phyloP scores from a whole-genome alignment of 192 early-diverging fungal genomes.

The Podila epigama region DNA sequence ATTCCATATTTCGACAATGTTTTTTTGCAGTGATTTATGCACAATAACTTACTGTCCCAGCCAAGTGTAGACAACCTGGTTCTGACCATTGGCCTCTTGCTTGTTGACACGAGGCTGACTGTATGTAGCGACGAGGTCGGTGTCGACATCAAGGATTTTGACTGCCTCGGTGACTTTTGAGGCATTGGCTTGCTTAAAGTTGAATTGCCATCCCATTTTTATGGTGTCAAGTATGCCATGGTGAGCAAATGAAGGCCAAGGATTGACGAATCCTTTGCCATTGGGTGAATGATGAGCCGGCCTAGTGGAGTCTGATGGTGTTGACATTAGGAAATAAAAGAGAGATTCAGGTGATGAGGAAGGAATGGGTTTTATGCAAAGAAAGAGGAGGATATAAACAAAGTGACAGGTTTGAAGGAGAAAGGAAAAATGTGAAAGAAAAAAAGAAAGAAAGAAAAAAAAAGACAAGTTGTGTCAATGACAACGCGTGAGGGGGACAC shows the following conservation, averaged over 20 bases:
- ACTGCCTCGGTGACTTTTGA: slow-evolving; percentile 4
- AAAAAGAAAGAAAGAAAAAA: neutral
- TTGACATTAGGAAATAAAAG: neutral
- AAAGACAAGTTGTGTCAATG: neutral
- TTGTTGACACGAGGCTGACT: slow-evolving; percentile 13
- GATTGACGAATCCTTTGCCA: slow-evolving; percentile 70
- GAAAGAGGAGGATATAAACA: neutral
- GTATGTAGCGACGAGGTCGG: slow-evolving; percentile 17
- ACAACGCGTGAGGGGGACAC: too few relatives aligned
- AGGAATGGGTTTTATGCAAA: neutral
- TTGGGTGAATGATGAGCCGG: slow-evolving; percentile 56
- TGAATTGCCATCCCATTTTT: slow-evolving; percentile 8
- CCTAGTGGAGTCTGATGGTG: neutral
- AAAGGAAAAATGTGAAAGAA: neutral
- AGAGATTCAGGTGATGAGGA: neutral
- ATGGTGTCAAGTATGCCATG: slow-evolving; percentile 17
- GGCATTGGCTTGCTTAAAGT: slow-evolving; percentile 9
- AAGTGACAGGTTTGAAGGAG: neutral
- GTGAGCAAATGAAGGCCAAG: slow-evolving; percentile 63
- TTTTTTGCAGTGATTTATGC: neutral
- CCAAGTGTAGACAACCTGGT: slow-evolving; percentile 19
- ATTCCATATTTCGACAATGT: slow-evolving; percentile 66
- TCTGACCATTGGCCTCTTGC: neutral
- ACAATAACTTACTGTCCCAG: slow-evolving; percentile 32
- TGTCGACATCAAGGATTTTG: slow-evolving; percentile 39